These are phyloP conservation scores for Myrmaecium sp. DNA, from an alignment of 2,329 filamentous ascomycete genomes.

Conservation along the genomic window DNA sequence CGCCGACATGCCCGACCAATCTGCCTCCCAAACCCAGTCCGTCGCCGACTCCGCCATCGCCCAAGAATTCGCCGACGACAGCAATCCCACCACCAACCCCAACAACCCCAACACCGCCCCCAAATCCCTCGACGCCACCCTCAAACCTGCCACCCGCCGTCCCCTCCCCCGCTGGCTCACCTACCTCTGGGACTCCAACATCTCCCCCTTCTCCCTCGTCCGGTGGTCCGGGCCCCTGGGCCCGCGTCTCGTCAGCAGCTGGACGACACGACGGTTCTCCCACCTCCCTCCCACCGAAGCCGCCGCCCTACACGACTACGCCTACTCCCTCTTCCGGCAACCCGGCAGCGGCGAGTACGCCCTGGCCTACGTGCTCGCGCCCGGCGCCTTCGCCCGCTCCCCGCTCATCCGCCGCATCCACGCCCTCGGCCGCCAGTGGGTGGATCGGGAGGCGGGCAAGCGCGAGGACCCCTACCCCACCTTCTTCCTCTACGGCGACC, in stretches of 20 bases:
- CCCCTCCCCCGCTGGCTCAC: constrained; percentile 72
- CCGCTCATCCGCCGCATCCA: constrained; percentile 80
- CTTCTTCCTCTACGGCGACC: constrained; percentile 89
- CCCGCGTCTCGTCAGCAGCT: constrained; percentile 80
- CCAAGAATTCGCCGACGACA: constrained; percentile 66
- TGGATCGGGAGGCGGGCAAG: constrained; percentile 14
- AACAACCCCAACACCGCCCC: constrained; percentile 30
- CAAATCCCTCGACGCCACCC: constrained; percentile 13
- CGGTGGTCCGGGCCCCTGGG: constrained; percentile 79
- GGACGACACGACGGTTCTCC: constrained; percentile 84
- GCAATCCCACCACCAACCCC: constrained; percentile 47
- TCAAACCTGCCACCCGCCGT: constrained; percentile 31
- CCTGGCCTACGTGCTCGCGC: constrained; percentile 79
- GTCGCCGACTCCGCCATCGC: constrained; percentile 53
- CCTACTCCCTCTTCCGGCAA: constrained; percentile 86
- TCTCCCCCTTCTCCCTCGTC: constrained; percentile 85
- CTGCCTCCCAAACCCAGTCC: constrained; percentile 47
- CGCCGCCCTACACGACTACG: constrained; percentile 76
- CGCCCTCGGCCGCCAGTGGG: constrained; percentile 59
- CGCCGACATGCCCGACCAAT: constrained; percentile 65
- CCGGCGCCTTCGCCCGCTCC: constrained; percentile 77
- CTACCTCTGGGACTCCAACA: constrained; percentile 93
- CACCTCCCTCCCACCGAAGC: constrained; percentile 69
- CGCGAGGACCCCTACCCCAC: constrained; percentile 59
- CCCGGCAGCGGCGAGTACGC: constrained; percentile 88